Conservation (phyloP, 768 basidiomycete species). For the Clitopilus passeckerianus region DNA sequence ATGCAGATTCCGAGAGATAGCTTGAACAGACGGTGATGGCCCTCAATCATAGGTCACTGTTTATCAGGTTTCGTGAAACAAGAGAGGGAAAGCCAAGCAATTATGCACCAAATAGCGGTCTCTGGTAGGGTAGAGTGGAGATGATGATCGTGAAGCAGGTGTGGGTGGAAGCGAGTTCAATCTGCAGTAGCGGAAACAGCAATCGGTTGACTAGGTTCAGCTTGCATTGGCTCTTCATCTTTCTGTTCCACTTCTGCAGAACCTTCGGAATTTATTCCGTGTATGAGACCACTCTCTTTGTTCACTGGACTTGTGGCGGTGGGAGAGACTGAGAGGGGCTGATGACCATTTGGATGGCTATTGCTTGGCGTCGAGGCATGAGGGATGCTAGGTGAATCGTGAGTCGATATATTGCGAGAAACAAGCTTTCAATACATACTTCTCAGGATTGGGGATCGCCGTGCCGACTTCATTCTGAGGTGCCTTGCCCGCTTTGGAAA, state of each 20-base stretch:
- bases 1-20: slow-evolving; percentile 30
- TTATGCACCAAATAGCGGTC: slow-evolving; percentile 8
- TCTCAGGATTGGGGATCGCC: slow-evolving; percentile 96
- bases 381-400: slow-evolving; percentile 63
- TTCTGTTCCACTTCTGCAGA: neutral
- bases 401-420: slow-evolving; percentile 6
- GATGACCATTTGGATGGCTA: slow-evolving; percentile 44
- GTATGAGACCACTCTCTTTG: slow-evolving; percentile 55
- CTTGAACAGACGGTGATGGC: slow-evolving; percentile 25
- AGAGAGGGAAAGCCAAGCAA: neutral
- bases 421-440: slow-evolving; percentile 45
- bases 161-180: neutral
- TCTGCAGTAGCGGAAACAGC: neutral
- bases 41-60: slow-evolving; percentile 2
- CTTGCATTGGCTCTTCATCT: neutral
- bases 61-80: neutral
- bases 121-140: neutral
- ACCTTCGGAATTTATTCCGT: slow-evolving; percentile 17
- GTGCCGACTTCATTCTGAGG: slow-evolving; percentile 89
- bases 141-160: neutral
- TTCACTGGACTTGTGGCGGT: slow-evolving; percentile 59
- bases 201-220: neutral
- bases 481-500: slow-evolving; percentile 92
- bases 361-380: slow-evolving; percentile 73
- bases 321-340: slow-evolving; percentile 68